These are phyloP conservation scores for Rhizophagus prolifer DNA, from an alignment of 192 early-diverging fungal genomes.

Conservation along the genomic window DNA sequence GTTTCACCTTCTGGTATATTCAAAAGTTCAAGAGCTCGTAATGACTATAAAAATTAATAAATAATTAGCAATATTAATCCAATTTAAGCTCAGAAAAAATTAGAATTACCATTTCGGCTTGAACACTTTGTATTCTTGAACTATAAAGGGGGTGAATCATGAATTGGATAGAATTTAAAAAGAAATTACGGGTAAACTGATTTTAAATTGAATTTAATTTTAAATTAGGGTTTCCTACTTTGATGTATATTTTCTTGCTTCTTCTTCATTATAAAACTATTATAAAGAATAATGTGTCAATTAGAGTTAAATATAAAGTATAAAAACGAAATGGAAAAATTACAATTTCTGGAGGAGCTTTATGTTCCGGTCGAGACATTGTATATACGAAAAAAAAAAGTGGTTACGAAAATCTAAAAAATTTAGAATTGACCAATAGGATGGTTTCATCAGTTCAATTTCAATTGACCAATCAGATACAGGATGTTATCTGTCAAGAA, in stretches of 20 bases:
- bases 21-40: constrained; percentile 88
- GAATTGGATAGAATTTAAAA: neutral
- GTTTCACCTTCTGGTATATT: constrained; percentile 72
- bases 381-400: neutral
- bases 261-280: constrained; percentile 90
- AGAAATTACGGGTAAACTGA: neutral
- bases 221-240: constrained; percentile 57
- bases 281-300: neutral
- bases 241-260: constrained; percentile 92
- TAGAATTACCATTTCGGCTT: constrained; percentile 77
- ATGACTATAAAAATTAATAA: constrained; percentile 36
- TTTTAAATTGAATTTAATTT: neutral
- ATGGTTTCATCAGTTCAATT: no score
- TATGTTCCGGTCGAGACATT: constrained; percentile 96
- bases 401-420: no score
- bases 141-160: constrained; percentile 40
- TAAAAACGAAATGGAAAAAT: constrained; percentile 17
- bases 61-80: neutral
- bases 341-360: constrained; percentile 95
- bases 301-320: neutral
- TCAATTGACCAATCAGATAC: no score
- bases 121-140: constrained; percentile 92
- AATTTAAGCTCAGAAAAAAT: neutral
- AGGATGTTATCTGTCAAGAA: neutral
- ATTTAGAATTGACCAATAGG: no score